A percentile compares a stretch with the other conserved stretches of the same genome.
Evolutionary conservation across 2,329 filamentous ascomycete genomes (phyloP).

Genomic region (Fusarium nurragi): DNA sequence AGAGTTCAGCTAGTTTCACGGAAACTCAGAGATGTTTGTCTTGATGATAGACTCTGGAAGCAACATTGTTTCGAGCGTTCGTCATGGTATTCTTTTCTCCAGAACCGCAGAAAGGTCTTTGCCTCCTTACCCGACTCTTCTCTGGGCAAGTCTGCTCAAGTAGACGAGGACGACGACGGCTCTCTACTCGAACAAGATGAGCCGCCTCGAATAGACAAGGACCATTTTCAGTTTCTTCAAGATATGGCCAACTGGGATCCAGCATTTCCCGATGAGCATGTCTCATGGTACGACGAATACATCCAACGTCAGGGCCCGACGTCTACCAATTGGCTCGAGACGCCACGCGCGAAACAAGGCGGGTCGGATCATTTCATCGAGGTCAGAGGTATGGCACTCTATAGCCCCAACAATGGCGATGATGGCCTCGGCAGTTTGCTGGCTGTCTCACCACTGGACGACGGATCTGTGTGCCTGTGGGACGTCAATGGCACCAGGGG

Average conservation of each 20-base stretch:
- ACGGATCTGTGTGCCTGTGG: conserved; percentile 90
- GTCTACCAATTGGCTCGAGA: conserved; percentile 80
- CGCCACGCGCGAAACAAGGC: conserved; percentile 59
- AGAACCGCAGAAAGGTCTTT: conserved; percentile 50
- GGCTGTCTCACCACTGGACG: conserved; percentile 81
- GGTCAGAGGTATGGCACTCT: conserved; percentile 77
- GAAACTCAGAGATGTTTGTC: conserved; percentile 71
- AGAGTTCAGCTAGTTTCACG: conserved; percentile 75
- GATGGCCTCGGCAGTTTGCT: conserved; percentile 57
- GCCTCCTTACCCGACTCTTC: conserved; percentile 39
- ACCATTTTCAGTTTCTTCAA: conserved; percentile 50
- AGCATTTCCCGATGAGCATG: conserved; percentile 72
- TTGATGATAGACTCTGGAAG: conserved; percentile 82
- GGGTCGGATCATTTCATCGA: conserved; percentile 64
- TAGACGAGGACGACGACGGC: conserved; percentile 4
- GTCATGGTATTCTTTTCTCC: conserved; percentile 69
- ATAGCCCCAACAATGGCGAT: conserved; percentile 62
- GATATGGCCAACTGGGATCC: conserved; percentile 87
- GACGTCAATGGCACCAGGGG: conserved; percentile 69
- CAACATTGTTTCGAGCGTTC: conserved; percentile 77
- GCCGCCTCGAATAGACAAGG: conserved; percentile 8
- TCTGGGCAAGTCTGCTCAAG: conserved; percentile 10
- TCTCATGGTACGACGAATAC: conserved; percentile 91
- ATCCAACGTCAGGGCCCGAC: conserved; percentile 81
- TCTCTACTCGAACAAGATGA: conserved; percentile 42